A percentile compares a stretch with the other conserved stretches of the same genome.
Conservation (phyloP, 768 basidiomycete genomes). For the Termitomyces sp. region DNA sequence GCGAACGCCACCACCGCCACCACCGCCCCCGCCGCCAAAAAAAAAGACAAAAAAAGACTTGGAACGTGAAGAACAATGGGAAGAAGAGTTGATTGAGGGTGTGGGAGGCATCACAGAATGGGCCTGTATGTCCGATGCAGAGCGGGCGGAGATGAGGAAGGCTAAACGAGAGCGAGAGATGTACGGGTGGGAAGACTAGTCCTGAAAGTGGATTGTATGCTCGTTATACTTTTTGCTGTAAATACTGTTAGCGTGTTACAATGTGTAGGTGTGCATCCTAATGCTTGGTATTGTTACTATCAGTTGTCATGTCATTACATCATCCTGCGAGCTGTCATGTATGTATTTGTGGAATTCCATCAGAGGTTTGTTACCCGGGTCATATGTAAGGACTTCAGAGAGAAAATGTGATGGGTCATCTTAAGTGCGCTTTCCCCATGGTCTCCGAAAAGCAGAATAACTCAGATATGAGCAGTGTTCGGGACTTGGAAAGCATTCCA, state of each 20-base stretch:
- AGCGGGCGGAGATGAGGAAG: constrained; percentile 48
- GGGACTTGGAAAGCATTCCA: not conserved
- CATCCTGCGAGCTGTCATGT: not conserved
- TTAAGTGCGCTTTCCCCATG: not conserved
- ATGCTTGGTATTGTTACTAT: not conserved
- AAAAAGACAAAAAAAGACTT: constrained; percentile 81
- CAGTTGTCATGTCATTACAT: not conserved
- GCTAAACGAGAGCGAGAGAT: constrained; percentile 61
- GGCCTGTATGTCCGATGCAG: constrained; percentile 40
- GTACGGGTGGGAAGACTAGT: constrained; percentile 49
- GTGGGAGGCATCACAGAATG: constrained; percentile 63
- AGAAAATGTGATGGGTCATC: not conserved
- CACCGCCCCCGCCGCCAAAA: constrained; percentile 61
- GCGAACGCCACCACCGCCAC: constrained; percentile 66
- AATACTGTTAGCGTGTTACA: not conserved
- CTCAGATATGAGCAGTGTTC: not conserved
- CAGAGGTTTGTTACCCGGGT: constrained; percentile 1
- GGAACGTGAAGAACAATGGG: constrained; percentile 72
- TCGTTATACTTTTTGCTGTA: not conserved
- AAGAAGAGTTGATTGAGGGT: constrained; percentile 70
- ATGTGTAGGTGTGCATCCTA: not conserved
- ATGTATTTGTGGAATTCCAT: not conserved
- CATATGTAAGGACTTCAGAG: not conserved
- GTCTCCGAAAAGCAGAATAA: not conserved
- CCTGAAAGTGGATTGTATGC: not conserved